Conservation (phyloP, 2,329 filamentous ascomycete species). For the Fusarium coffeatum region DNA sequence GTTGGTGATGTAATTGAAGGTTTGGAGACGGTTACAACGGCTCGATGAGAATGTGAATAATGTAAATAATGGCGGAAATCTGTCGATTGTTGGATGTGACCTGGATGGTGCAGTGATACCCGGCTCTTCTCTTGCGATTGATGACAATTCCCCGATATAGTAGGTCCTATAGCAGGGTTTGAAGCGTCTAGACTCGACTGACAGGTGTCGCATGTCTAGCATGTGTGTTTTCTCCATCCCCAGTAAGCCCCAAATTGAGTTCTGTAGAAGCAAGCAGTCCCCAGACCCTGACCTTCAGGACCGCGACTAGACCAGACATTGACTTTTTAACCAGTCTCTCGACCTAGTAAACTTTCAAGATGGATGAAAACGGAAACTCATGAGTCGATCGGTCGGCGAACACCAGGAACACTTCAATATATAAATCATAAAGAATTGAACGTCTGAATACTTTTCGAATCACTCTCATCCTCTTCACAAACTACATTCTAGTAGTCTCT, state of each 20-base stretch:
- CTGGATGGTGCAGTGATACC: neutral
- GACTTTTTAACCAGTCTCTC: slow-evolving; percentile 6
- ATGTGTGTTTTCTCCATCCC: neutral
- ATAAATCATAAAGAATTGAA: neutral
- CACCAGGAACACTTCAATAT: neutral
- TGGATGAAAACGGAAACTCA: slow-evolving; percentile 3
- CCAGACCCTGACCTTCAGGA: neutral
- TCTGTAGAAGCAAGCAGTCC: neutral
- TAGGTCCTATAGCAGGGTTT: no score
- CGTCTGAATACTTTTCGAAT: neutral
- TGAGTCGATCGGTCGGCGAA: neutral
- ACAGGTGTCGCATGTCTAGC: neutral
- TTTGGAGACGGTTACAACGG: neutral
- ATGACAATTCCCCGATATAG: neutral
- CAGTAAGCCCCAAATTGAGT: neutral
- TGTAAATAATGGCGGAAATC: neutral
- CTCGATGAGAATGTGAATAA: neutral
- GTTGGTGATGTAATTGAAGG: fast-evolving
- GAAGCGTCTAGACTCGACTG: neutral
- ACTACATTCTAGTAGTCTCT: neutral
- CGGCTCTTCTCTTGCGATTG: neutral
- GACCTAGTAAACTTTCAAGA: neutral
- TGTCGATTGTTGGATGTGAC: neutral
- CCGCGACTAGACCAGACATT: neutral
- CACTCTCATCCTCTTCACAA: neutral